These are phyloP conservation scores for Aspergillus saccharolyticus DNA, from an alignment of 495 filamentous ascomycete genomes.

Conservation along the genomic window DNA sequence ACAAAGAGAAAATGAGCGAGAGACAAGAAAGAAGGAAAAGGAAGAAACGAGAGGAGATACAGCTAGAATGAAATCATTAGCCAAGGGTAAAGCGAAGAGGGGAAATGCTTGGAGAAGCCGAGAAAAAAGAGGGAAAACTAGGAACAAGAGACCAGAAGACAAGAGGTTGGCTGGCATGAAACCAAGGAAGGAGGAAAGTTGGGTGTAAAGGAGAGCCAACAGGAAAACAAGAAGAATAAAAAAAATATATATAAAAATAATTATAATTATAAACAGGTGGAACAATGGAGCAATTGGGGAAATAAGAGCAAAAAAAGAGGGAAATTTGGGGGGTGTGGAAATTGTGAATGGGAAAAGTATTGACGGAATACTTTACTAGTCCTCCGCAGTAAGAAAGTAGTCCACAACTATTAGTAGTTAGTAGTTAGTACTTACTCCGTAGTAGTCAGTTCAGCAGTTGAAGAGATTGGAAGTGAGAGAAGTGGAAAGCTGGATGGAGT, in stretches of 20 bases:
- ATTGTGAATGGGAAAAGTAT: neutral
- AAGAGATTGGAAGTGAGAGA: too few relatives aligned
- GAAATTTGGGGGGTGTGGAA: neutral
- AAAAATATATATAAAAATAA: neutral
- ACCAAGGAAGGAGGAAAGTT: constrained; percentile 1
- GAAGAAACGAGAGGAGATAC: constrained; percentile 1
- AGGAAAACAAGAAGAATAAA: neutral
- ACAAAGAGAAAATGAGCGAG: constrained; percentile 4
- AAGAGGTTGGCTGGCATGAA: constrained; percentile 4
- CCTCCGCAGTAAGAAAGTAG: neutral
- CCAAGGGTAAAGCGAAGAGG: neutral
- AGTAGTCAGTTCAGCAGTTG: too few relatives aligned
- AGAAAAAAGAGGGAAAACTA: constrained; percentile 8
- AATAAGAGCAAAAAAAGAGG: constrained; percentile 3
- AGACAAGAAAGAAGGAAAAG: constrained; percentile 8
- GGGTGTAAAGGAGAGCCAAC: constrained; percentile 1
- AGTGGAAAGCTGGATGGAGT: neutral
- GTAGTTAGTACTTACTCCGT: too few relatives aligned
- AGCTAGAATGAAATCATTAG: neutral
- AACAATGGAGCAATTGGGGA: neutral
- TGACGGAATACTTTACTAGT: neutral
- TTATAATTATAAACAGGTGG: too few relatives aligned
- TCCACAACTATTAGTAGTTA: too few relatives aligned
- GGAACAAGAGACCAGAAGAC: constrained; percentile 6
- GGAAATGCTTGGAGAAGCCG: constrained; percentile 3